Conservation (phyloP, 768 basidiomycete species). For the Leccinum uliginosum region DNA sequence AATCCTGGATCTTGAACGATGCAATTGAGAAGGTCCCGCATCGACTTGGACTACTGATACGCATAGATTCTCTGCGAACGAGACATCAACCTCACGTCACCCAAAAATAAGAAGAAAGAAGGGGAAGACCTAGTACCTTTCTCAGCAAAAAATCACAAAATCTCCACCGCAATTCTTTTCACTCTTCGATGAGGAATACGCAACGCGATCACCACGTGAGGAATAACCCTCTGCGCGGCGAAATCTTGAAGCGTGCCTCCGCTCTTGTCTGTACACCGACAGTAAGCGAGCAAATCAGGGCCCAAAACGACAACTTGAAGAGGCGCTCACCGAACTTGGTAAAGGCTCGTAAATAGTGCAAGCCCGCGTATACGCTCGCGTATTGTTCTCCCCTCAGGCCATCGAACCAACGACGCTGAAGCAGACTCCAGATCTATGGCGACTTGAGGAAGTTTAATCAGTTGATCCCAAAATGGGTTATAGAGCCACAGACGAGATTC, state of each 20-base stretch:
- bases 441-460: neutral
- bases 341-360: constrained; percentile 23
- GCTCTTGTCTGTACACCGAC: constrained; percentile 3
- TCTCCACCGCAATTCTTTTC: constrained; percentile 14
- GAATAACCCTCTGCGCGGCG: constrained; percentile 9
- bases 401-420: no score
- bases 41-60: constrained; percentile 10
- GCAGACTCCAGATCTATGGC: neutral
- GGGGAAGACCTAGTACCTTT: constrained; percentile 8
- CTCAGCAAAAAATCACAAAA: constrained; percentile 9
- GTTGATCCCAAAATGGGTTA: neutral
- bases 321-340: constrained; percentile 15
- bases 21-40: no score
- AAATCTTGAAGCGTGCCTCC: neutral
- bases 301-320: no score
- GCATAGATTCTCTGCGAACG: constrained; percentile 9
- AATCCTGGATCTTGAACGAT: no score
- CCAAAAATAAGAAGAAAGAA: neutral
- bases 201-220: constrained; percentile 14
- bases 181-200: constrained; percentile 12
- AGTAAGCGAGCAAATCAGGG: neutral
- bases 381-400: no score
- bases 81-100: neutral
- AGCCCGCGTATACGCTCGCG: constrained; percentile 12
- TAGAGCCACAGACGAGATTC: neutral